Evolutionary conservation across 2,329 filamentous ascomycete genomes (phyloP).

Genomic region (Neophaeococcomyces mojaviensis): DNA sequence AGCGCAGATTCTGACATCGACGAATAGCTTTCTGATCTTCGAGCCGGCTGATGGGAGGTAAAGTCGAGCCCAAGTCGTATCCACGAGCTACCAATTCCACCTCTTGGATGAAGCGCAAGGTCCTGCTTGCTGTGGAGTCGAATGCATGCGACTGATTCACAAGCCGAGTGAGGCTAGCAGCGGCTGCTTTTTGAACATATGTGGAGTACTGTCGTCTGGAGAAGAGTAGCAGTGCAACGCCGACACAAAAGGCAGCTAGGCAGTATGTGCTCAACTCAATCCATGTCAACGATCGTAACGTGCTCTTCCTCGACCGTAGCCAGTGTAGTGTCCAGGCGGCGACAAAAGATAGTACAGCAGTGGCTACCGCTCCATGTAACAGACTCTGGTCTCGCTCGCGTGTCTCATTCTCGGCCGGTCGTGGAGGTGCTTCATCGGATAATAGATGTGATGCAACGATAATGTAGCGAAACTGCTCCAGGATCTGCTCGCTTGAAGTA

Average conservation of each 20-base stretch:
- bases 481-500: slow-evolving; percentile 57
- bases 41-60: slow-evolving; percentile 85
- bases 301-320: slow-evolving; percentile 53
- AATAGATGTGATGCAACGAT: slow-evolving; percentile 87
- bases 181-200: slow-evolving; percentile 65
- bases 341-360: slow-evolving; percentile 55
- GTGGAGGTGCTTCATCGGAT: slow-evolving; percentile 55
- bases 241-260: slow-evolving; percentile 25
- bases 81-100: slow-evolving; percentile 91
- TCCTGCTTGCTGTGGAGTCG: slow-evolving; percentile 67
- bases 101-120: slow-evolving; percentile 78
- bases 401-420: slow-evolving; percentile 19
- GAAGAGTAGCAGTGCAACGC: slow-evolving; percentile 35
- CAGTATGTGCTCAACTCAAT: slow-evolving; percentile 35
- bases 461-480: slow-evolving; percentile 88
- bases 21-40: slow-evolving; percentile 74
- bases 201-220: slow-evolving; percentile 74
- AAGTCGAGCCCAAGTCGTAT: slow-evolving; percentile 78
- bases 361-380: slow-evolving; percentile 58
- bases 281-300: slow-evolving; percentile 30
- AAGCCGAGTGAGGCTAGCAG: slow-evolving; percentile 61
- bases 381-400: slow-evolving; percentile 38
- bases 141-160: slow-evolving; percentile 71
- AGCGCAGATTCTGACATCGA: slow-evolving; percentile 72
- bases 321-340: slow-evolving; percentile 65